phyloP scores from a whole-genome alignment of 1,284 basidiomycete species.

The Naganishia cerealis region DNA sequence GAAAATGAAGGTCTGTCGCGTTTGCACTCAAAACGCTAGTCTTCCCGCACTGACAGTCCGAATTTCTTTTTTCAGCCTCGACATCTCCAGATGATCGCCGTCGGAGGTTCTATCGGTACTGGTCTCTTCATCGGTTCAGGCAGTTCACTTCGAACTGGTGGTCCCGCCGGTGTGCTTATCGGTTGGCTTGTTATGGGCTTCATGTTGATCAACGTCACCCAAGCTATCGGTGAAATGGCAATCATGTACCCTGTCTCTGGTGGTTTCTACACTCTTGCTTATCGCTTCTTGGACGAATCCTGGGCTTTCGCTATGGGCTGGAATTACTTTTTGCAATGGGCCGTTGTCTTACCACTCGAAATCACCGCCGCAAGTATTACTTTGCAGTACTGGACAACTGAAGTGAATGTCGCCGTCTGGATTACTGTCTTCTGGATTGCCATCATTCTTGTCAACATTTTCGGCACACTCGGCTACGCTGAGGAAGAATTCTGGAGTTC shows the following conservation, averaged over 20 bases:
- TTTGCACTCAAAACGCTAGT: neutral
- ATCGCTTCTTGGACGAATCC: conserved; percentile 47
- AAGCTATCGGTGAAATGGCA: conserved; percentile 56
- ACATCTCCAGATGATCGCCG: conserved; percentile 48
- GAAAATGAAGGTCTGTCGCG: conserved; percentile 50
- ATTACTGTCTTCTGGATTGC: conserved; percentile 51
- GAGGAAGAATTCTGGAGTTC: conserved; percentile 54
- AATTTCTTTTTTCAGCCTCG: neutral
- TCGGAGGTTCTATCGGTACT: conserved; percentile 34
- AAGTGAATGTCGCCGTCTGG: conserved; percentile 50
- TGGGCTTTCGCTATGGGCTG: conserved; percentile 52
- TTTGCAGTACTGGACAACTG: conserved; percentile 48
- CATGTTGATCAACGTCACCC: conserved; percentile 53
- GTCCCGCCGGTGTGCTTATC: conserved; percentile 56
- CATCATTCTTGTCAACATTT: conserved; percentile 41
- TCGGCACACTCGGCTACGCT: conserved; percentile 50
- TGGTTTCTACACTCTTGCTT: conserved; percentile 56
- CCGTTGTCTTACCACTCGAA: conserved; percentile 52
- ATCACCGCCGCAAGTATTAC: conserved; percentile 54
- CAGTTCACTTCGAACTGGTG: conserved; percentile 54
- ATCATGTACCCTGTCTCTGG: conserved; percentile 56
- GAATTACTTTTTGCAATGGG: conserved; percentile 54
- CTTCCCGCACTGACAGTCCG: neutral
- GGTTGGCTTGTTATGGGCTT: conserved; percentile 47
- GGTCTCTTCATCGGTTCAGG: conserved; percentile 56